Conservation (phyloP, 2,329 filamentous ascomycete genomes). For the Xylaria sp. region DNA sequence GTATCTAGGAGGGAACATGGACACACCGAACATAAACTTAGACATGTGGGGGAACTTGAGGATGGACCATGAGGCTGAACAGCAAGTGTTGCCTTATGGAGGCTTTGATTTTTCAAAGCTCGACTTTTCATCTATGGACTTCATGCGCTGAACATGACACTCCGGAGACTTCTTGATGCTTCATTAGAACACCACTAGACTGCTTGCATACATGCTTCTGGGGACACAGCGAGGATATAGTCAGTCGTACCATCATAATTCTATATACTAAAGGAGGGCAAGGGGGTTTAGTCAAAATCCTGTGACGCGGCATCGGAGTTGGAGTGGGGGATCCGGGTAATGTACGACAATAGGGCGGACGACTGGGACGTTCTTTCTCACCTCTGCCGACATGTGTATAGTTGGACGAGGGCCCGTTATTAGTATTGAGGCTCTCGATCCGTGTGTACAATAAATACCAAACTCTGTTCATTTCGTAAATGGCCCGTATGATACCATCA, state of each 20-base stretch:
- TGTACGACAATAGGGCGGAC: conserved; percentile 8
- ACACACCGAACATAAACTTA: conserved; percentile 21
- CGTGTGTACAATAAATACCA: conserved; percentile 21
- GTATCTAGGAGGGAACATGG: conserved; percentile 18
- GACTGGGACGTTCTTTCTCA: conserved; percentile 17
- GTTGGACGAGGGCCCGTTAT: conserved; percentile 4
- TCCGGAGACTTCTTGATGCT: background rate
- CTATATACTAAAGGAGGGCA: background rate
- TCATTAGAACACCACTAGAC: background rate
- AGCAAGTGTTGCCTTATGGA: conserved; percentile 26
- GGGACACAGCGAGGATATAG: background rate
- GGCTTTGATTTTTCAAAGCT: conserved; percentile 33
- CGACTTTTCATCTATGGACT: conserved; percentile 29
- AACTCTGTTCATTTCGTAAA: conserved; percentile 20
- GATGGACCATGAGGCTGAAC: conserved; percentile 27
- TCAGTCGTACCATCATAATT: background rate
- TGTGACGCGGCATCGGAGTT: background rate
- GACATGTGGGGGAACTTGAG: conserved; percentile 39
- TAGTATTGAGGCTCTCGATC: background rate
- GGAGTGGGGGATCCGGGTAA: background rate
- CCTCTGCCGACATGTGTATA: conserved; percentile 23
- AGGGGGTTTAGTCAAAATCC: background rate
- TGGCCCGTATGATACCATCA: no score
- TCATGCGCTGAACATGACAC: conserved; percentile 1
- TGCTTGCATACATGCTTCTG: background rate